These are phyloP conservation scores for Exserohilum turcica DNA, from an alignment of 2,329 filamentous ascomycete species.

Conservation along the genomic window DNA sequence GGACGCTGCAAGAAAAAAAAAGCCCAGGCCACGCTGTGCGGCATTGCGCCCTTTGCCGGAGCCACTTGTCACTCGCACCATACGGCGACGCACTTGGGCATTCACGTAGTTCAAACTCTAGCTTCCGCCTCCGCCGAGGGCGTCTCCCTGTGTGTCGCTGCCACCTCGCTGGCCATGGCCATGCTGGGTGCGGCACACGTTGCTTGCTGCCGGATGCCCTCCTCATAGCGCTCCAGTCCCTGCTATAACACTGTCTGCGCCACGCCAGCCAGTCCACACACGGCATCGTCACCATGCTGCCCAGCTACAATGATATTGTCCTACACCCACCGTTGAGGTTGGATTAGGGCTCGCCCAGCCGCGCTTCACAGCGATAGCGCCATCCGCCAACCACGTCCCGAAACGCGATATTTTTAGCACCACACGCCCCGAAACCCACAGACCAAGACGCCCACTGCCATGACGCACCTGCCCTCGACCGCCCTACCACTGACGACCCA, in stretches of 20 bases:
- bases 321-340: conserved; percentile 23
- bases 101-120: conserved; percentile 5
- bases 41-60: conserved; percentile 17
- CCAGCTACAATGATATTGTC: no score
- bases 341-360: conserved; percentile 21
- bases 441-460: conserved; percentile 9
- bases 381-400: conserved; percentile 14
- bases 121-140: background rate
- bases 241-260: background rate
- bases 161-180: background rate
- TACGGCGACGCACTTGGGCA: conserved; percentile 12
- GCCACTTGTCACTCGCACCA: conserved; percentile 21
- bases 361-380: conserved; percentile 23
- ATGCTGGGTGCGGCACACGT: no score
- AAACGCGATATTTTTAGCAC: conserved; percentile 28
- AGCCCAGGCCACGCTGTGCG: conserved; percentile 6
- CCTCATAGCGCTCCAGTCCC: background rate
- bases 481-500: no score
- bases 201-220: background rate
- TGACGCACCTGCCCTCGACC: conserved; percentile 23
- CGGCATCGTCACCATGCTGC: background rate
- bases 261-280: conserved; percentile 4
- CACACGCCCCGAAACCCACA: conserved; percentile 14
- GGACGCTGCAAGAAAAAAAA: background rate
- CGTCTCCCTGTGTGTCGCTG: conserved; percentile 7